A percentile compares a stretch with the other conserved stretches of the same genome.
These are phyloP conservation scores for Tylopilus felleus DNA, from an alignment of 768 basidiomycete species.

Conservation along the genomic window DNA sequence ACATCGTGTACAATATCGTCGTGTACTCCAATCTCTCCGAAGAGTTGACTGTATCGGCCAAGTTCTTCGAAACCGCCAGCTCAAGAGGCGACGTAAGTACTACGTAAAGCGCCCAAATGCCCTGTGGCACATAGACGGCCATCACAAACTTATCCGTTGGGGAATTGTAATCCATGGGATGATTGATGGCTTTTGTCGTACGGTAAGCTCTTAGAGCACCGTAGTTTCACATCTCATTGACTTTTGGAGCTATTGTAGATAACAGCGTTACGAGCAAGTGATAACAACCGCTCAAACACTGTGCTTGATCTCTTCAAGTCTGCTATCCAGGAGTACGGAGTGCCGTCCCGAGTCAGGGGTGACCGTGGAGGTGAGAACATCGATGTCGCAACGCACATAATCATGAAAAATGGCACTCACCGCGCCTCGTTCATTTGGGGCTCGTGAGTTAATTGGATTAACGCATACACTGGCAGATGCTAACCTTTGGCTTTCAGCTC, in stretches of 20 bases:
- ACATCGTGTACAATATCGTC: neutral
- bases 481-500: constrained; percentile 27
- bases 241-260: neutral
- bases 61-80: neutral
- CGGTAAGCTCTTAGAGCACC: neutral
- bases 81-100: constrained; percentile 4
- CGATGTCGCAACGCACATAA: neutral
- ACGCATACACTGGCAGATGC: no score
- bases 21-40: neutral
- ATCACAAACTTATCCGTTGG: constrained; percentile 28
- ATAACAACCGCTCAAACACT: neutral
- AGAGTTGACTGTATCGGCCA: neutral
- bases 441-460: neutral
- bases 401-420: neutral
- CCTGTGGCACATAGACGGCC: neutral
- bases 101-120: neutral
- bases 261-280: neutral
- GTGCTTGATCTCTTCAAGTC: neutral
- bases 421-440: neutral
- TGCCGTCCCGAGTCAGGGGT: neutral
- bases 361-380: neutral
- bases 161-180: neutral
- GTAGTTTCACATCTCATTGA: no score
- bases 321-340: neutral
- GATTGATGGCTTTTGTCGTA: neutral